Evolutionary conservation across 352 stramenopile species (phyloP).

Genomic region (Paralagenidium karlingii): DNA sequence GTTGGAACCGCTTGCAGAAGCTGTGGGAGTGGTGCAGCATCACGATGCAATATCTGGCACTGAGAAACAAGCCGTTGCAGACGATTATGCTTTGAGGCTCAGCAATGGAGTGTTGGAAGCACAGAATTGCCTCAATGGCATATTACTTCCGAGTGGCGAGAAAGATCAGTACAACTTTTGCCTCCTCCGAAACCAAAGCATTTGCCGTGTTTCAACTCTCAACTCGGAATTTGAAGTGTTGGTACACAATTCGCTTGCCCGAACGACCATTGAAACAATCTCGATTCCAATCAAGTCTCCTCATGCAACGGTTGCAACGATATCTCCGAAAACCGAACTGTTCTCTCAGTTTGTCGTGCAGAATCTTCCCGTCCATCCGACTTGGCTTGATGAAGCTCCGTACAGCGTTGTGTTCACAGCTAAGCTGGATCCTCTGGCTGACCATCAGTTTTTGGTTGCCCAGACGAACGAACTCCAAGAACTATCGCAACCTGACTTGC

Average conservation of each 20-base stretch:
- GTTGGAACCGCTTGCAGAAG: slow-evolving; percentile 70
- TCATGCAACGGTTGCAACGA: slow-evolving; percentile 17
- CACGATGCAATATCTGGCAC: slow-evolving; percentile 94
- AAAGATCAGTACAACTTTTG: slow-evolving; percentile 56
- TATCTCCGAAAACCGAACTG: slow-evolving; percentile 21
- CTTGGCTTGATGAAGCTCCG: slow-evolving; percentile 23
- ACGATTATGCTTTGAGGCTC: slow-evolving; percentile 92
- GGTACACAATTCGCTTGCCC: slow-evolving; percentile 55
- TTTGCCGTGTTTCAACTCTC: slow-evolving; percentile 75
- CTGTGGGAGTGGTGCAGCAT: slow-evolving; percentile 89
- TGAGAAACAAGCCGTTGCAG: slow-evolving; percentile 90
- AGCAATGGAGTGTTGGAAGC: slow-evolving; percentile 63
- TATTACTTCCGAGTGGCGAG: slow-evolving; percentile 59
- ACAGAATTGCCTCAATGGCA: slow-evolving; percentile 49
- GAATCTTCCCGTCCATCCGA: slow-evolving; percentile 32
- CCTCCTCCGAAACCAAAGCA: slow-evolving; percentile 82
- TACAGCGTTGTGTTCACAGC: slow-evolving; percentile 58
- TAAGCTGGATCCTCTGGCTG: slow-evolving; percentile 37
- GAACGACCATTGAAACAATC: slow-evolving; percentile 41
- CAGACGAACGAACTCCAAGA: no score
- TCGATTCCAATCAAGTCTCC: slow-evolving; percentile 40
- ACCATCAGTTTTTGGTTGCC: slow-evolving; percentile 34
- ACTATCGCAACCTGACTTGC: no score
- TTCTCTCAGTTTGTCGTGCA: slow-evolving; percentile 31
- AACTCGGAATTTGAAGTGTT: slow-evolving; percentile 53